A percentile compares a stretch with the other conserved stretches of the same genome.
These are phyloP conservation scores for Penicillium pancosmium DNA, from an alignment of 495 filamentous ascomycete genomes.

Conservation along the genomic window DNA sequence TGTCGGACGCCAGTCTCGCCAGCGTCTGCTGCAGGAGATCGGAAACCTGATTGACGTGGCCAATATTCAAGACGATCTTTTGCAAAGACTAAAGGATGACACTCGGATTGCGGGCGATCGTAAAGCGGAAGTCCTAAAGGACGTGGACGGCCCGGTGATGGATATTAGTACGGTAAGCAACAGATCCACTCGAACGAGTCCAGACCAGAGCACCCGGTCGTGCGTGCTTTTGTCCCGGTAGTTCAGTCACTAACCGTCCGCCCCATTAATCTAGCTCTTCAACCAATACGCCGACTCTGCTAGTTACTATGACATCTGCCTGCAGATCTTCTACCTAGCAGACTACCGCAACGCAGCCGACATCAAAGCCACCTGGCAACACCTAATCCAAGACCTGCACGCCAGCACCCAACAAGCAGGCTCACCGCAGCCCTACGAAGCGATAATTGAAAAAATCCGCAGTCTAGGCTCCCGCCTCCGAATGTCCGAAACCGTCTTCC, in stretches of 20 bases:
- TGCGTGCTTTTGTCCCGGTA: no score
- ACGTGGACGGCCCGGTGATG: constrained; percentile 74
- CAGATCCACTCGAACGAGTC: neutral
- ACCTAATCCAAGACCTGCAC: constrained; percentile 73
- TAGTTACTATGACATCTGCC: constrained; percentile 87
- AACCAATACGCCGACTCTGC: constrained; percentile 87
- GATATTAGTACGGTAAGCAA: constrained; percentile 69
- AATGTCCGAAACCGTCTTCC: constrained; percentile 79
- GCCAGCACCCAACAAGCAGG: constrained; percentile 56
- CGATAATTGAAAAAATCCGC: constrained; percentile 71
- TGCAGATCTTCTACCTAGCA: constrained; percentile 85
- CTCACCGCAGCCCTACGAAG: constrained; percentile 73
- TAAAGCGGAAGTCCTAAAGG: constrained; percentile 59
- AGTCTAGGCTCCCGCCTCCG: constrained; percentile 77
- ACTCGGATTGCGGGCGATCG: constrained; percentile 62
- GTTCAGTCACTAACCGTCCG: no score
- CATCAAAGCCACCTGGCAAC: constrained; percentile 81
- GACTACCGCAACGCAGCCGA: constrained; percentile 84
- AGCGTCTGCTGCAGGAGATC: constrained; percentile 77
- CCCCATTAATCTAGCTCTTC: constrained; percentile 65
- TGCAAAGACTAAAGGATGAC: constrained; percentile 78
- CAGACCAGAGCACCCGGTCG: constrained; percentile 8
- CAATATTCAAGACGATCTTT: constrained; percentile 89
- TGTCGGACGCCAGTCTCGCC: constrained; percentile 71
- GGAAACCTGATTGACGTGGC: constrained; percentile 88